Evolutionary conservation across 2,329 filamentous ascomycete species (phyloP).

Genomic region (Metarhizium anisopliae): DNA sequence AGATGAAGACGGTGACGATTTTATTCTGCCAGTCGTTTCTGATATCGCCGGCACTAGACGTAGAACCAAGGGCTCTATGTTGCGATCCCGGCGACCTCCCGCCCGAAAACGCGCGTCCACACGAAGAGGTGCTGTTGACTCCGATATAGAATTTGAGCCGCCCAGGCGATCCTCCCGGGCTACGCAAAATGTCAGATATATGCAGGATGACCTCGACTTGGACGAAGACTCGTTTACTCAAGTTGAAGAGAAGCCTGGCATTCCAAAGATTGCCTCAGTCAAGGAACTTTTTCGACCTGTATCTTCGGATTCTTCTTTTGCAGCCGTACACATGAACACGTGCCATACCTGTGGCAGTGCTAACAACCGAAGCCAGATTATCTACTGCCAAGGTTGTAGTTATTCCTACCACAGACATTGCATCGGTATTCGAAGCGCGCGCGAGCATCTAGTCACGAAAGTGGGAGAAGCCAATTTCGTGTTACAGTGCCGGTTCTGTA

Average conservation of each 20-base stretch:
- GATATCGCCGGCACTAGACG: conserved; percentile 21
- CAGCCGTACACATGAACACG: conserved; percentile 53
- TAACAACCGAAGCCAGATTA: conserved; percentile 51
- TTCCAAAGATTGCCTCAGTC: conserved; percentile 52
- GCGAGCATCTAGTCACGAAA: conserved; percentile 90
- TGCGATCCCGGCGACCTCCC: conserved; percentile 14
- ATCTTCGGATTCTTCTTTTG: conserved; percentile 56
- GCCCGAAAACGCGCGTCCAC: conserved; percentile 8
- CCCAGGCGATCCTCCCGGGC: conserved; percentile 40
- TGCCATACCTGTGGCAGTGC: conserved; percentile 61
- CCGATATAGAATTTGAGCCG: conserved; percentile 45
- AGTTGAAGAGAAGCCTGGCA: conserved; percentile 35
- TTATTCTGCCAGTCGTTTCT: conserved; percentile 25
- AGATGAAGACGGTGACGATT: conserved; percentile 26
- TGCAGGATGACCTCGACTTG: conserved; percentile 44
- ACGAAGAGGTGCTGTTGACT: conserved; percentile 22
- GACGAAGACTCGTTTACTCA: conserved; percentile 50
- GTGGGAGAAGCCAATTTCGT: conserved; percentile 68
- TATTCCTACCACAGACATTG: conserved; percentile 76
- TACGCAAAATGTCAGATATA: conserved; percentile 32
- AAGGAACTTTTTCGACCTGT: conserved; percentile 65
- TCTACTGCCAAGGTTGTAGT: conserved; percentile 89
- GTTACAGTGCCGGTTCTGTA: conserved; percentile 80
- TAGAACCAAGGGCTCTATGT: conserved; percentile 9
- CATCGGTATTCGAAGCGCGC: conserved; percentile 59